Evolutionary conservation across 2,329 filamentous ascomycete species (phyloP), one percentile per base, ranked within the genome.

Genomic region (Penicillium sp.): DNA sequence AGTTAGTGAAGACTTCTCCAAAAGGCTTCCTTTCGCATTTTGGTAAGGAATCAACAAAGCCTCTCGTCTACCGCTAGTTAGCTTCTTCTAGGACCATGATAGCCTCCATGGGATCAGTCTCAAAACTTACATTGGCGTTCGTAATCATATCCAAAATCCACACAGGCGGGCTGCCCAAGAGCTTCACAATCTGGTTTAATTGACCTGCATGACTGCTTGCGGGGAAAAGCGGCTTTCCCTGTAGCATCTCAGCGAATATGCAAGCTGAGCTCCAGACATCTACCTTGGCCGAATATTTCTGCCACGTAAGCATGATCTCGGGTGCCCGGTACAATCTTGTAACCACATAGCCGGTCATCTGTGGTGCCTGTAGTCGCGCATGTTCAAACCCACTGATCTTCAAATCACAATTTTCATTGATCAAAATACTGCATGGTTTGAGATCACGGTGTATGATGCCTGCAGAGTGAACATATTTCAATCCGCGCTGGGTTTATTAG

Each of bases 231-330:
- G 94, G 94, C 78, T 96, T 97, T 69, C 94, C 93, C 77, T 96
- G 91, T 48, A 99, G 83, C 94, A 99, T 97, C 78, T 99, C 94
- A 32, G 93, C 94, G 65, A 99, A 97, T 70, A 99, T 97, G 77
- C 94, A 99, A 52, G 92, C 94, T 12, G 92, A 91, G 72, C 93
- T 97, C 94, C 94, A 99, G 69, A 99, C 96, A 72, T 99, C 94
- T 49, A 97, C 93, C 77, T 97, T 92, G 42, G 97, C 87, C 64
- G 97, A 92, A 77, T 97, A 97, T 78, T 97, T 97, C 80, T 97
- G 94, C 93, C 94, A 97, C 60, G 93, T 97, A 69, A 99, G 90
- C 93, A 99, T 97, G 71, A 97, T 97, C 76, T 97, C 94, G 8
- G 94, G 94, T 7, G 94, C 94, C 68, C 93, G 87, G 82, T 99